These are phyloP conservation scores for Ganoderma boninense DNA, from an alignment of 1,284 basidiomycete species.

Conservation along the genomic window DNA sequence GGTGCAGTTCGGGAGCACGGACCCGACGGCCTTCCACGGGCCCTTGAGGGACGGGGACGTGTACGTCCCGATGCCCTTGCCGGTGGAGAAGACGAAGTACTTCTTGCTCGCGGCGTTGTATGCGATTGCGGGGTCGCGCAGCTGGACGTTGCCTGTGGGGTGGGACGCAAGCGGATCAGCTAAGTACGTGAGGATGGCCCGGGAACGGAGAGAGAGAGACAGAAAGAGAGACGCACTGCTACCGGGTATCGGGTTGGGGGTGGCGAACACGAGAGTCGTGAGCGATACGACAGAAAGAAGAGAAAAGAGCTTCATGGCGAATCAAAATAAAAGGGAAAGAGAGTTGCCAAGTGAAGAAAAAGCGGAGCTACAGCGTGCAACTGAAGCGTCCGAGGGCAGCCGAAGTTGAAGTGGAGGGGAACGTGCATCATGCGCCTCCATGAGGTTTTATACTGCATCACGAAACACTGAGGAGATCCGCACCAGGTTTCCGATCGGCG, in stretches of 20 bases:
- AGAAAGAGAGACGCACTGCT: conserved; percentile 9
- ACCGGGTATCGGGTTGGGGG: conserved; percentile 16
- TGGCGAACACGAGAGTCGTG: conserved; percentile 12
- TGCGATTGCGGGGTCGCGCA: conserved; percentile 19
- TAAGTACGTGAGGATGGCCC: no score
- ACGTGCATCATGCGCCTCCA: not conserved
- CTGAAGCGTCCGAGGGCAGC: not conserved
- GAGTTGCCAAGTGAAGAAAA: not conserved
- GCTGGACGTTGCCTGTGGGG: conserved; percentile 7
- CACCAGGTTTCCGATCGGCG: not conserved
- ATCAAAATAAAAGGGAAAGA: not conserved
- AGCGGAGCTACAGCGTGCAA: no score
- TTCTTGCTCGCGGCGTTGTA: conserved; percentile 18
- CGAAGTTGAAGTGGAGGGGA: not conserved
- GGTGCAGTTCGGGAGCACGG: conserved; percentile 25
- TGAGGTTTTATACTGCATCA: not conserved
- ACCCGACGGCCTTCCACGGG: conserved; percentile 26
- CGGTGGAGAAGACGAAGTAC: conserved; percentile 22
- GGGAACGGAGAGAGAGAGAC: not conserved
- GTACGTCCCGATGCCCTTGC: conserved; percentile 13
- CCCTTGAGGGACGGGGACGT: conserved; percentile 10
- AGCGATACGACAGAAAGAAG: conserved; percentile 5
- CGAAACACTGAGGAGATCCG: not conserved
- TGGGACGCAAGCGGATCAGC: not conserved
- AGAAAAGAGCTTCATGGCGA: conserved; percentile 9